A percentile compares a stretch with the other conserved stretches of the same genome.
These are phyloP conservation scores for Malassezia vespertilionis DNA, from an alignment of 1,284 basidiomycete species.

Conservation along the genomic window DNA sequence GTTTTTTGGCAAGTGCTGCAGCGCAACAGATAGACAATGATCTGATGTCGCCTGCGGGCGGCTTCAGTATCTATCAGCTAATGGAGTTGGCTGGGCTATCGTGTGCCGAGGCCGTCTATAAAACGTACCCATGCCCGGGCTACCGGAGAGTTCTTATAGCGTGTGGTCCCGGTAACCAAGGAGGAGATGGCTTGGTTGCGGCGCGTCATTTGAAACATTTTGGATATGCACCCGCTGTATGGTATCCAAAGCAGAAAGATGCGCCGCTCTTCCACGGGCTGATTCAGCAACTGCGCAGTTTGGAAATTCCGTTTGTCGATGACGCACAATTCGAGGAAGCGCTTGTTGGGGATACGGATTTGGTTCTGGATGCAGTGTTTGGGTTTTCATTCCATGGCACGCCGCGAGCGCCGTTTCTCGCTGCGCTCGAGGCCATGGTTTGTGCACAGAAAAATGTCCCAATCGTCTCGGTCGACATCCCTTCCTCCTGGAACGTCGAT, in stretches of 20 bases:
- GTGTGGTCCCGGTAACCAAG: conserved; percentile 75
- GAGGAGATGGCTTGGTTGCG: conserved; percentile 92
- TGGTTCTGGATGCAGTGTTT: conserved; percentile 89
- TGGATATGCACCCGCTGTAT: conserved; percentile 36
- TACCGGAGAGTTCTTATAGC: conserved; percentile 62
- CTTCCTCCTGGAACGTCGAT: conserved; percentile 90
- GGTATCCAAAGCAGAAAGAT: conserved; percentile 42
- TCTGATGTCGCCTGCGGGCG: conserved; percentile 33
- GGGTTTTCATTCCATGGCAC: conserved; percentile 79
- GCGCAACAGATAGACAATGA: conserved; percentile 35
- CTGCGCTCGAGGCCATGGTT: conserved; percentile 59
- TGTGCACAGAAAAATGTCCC: conserved; percentile 17
- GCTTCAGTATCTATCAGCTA: conserved; percentile 54
- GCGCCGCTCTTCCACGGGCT: conserved; percentile 54
- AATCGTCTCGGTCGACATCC: conserved; percentile 65
- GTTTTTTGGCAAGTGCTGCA: conserved; percentile 31
- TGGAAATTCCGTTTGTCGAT: conserved; percentile 57
- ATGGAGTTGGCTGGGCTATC: conserved; percentile 98
- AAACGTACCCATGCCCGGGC: conserved; percentile 59
- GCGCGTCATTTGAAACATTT: conserved; percentile 65
- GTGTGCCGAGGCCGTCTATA: conserved; percentile 77
- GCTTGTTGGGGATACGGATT: conserved; percentile 58
- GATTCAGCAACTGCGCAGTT: conserved; percentile 73
- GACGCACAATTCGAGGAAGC: conserved; percentile 53
- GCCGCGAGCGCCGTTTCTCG: conserved; percentile 76